Base-by-base conservation (phyloP, 805 yeast genomes). In the Saccharomycopsis olivae region DNA sequence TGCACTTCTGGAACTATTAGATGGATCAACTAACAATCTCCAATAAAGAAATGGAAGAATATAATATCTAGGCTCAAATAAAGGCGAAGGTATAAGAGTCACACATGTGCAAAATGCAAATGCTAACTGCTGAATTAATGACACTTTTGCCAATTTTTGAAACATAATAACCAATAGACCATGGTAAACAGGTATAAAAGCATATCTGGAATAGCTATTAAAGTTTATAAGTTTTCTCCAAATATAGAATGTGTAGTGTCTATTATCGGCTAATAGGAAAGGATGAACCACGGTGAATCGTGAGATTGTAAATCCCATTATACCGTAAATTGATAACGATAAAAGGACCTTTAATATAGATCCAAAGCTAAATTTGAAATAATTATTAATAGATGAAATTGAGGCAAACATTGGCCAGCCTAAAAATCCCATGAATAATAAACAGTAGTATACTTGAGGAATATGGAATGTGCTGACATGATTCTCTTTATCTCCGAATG, bases 41-140 rank as follows among this genome's bases (percentile, higher is more conserved):
- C 88, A 86, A 29, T 87, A 57, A 10, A 82, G 55, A 53, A 73
- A 76, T 3, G 97, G 96, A 4, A 86, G 51, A 36, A 89, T 83
- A 57, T 80, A 92, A 56, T 92, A 92, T 43, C 98, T 71, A 36
- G 96, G 95, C 58, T 92, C 98, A 53, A 92, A 78, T 48, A 92
- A 64, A 4, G 97, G 98, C 0, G 96, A 78, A 16, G 97, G 96
- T 0, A 82, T 71, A 16, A 92, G 64, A 0, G 92, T 80, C 4
- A 74, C 56, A 1, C 66, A 51, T 0, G 73, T 64, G 32, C 87
- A 78, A 0, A 59, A 57, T 2, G 75, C 39, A 44, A 68, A 76
- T 0, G 76, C 69, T 4, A 73, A 38, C 31, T 70, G 65, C n/a
- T 78, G 59, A 16, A 66, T 34, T 5, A 34, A 25, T 16, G 23